Conservation (phyloP, 202 grass and related monocot genomes). For the Carex sylvatica region DNA sequence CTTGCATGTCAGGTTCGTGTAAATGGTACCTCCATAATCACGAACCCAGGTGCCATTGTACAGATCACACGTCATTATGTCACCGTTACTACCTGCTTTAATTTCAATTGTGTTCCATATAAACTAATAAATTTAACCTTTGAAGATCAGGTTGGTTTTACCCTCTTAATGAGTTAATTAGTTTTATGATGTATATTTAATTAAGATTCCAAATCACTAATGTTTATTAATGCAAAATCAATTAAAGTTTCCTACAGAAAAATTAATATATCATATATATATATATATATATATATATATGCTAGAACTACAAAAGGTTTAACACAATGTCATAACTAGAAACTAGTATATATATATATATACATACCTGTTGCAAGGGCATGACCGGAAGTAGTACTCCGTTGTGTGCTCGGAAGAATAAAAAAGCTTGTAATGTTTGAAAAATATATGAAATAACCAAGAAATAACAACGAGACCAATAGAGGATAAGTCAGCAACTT, state of each 20-base stretch:
- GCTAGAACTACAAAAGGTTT: no score
- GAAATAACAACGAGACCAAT: neutral
- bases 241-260: no score
- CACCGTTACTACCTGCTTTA: neutral
- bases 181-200: no score
- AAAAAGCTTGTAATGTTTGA: neutral
- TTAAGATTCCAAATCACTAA: no score
- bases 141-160: no score
- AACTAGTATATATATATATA: no score
- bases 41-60: slow-evolving; percentile 58
- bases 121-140: neutral
- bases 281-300: no score
- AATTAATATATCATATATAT: no score
- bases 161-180: no score
- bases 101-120: neutral
- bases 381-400: neutral
- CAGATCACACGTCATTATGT: slow-evolving; percentile 40
- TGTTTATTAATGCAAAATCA: no score
- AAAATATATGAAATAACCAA: neutral
- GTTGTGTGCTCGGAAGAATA: neutral
- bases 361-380: neutral
- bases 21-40: slow-evolving; percentile 47
- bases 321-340: no score
- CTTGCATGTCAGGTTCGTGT: slow-evolving; percentile 72
- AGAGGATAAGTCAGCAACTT: neutral